phyloP scores from a whole-genome alignment of 768 basidiomycete genomes.

The Lentinula sp. region DNA sequence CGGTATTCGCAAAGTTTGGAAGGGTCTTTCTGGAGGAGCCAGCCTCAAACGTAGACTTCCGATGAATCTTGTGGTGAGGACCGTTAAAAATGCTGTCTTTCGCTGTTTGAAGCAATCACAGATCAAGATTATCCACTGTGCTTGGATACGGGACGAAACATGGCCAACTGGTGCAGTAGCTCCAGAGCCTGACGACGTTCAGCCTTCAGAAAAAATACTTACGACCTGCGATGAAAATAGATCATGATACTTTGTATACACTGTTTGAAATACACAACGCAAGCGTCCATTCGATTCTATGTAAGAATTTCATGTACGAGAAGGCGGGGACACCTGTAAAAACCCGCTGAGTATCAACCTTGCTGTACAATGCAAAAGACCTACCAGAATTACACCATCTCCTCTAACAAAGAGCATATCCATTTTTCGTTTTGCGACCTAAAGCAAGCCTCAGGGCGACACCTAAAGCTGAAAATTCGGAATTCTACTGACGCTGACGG shows the following conservation, averaged over 20 bases:
- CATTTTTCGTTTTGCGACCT: slow-evolving; percentile 92
- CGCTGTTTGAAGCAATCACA: slow-evolving; percentile 19
- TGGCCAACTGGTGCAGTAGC: slow-evolving; percentile 62
- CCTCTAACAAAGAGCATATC: slow-evolving; percentile 98
- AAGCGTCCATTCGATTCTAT: background rate
- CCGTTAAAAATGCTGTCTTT: background rate
- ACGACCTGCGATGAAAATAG: background rate
- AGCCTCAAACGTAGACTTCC: slow-evolving; percentile 57
- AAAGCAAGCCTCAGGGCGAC: slow-evolving; percentile 3
- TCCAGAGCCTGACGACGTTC: slow-evolving; percentile 54
- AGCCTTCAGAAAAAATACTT: slow-evolving; percentile 1
- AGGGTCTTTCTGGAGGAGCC: slow-evolving; percentile 51
- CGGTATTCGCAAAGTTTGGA: slow-evolving; percentile 59
- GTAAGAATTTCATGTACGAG: slow-evolving; percentile 37
- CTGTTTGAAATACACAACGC: background rate
- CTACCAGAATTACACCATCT: slow-evolving; percentile 92
- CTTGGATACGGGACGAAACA: slow-evolving; percentile 71
- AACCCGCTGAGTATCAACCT: slow-evolving; percentile 3
- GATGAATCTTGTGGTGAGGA: slow-evolving; percentile 53
- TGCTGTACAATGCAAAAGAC: slow-evolving; percentile 17
- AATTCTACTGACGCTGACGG: slow-evolving; percentile 52
- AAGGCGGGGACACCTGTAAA: slow-evolving; percentile 71
- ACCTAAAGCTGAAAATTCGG: background rate
- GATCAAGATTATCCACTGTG: slow-evolving; percentile 69
- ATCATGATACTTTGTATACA: background rate